phyloP scores from a whole-genome alignment of 2,329 filamentous ascomycete species.

The Microdochium paspali region DNA sequence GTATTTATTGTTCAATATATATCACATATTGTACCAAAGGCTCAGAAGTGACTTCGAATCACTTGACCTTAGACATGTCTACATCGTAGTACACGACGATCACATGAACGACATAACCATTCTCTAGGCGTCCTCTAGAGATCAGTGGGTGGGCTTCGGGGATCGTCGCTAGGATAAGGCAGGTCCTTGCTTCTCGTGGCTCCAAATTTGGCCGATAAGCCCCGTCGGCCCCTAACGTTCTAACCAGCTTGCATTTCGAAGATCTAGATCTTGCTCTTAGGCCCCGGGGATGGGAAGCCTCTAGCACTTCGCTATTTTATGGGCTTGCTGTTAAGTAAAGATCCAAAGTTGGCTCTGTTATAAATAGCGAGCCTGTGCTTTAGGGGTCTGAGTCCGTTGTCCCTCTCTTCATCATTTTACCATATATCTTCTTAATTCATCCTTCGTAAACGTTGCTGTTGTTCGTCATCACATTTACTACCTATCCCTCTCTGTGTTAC shows the following conservation, averaged over 20 bases:
- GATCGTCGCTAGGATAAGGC: background rate
- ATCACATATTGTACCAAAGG: too few species aligned
- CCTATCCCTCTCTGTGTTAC: too few species aligned
- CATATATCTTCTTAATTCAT: constrained; percentile 4
- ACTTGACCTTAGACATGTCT: background rate
- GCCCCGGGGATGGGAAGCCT: background rate
- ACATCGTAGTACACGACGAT: too few species aligned
- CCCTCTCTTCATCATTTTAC: background rate
- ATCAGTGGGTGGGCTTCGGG: background rate
- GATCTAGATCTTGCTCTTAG: background rate
- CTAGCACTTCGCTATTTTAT: background rate
- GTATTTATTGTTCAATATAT: background rate
- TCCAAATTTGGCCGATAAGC: background rate
- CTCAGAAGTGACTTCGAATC: background rate
- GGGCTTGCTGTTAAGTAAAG: background rate
- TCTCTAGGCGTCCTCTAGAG: too few species aligned
- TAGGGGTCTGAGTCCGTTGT: background rate
- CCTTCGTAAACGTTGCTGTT: too few species aligned
- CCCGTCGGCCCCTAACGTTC: background rate
- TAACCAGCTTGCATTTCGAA: background rate
- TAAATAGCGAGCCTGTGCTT: background rate
- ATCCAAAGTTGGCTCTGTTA: background rate
- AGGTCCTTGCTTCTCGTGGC: background rate
- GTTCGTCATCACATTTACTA: too few species aligned
- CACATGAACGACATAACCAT: too few species aligned